Evolutionary conservation across 495 filamentous ascomycete genomes (phyloP).

Genomic region (Neurospora cerealis): DNA sequence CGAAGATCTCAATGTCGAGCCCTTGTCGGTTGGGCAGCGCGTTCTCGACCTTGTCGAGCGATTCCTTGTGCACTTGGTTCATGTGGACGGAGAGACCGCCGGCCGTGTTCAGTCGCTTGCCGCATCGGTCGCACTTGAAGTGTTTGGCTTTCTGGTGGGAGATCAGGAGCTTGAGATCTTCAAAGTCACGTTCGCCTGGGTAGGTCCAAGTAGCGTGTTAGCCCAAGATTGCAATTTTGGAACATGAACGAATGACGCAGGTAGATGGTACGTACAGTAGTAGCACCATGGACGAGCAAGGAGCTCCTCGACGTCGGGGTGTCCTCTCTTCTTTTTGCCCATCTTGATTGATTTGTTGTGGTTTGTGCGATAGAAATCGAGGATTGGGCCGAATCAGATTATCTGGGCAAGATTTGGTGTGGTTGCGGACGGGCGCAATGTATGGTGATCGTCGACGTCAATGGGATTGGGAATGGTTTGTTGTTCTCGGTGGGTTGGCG

Average conservation of each 20-base stretch:
- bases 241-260: not conserved
- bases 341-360: slow-evolving; percentile 30
- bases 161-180: slow-evolving; percentile 91
- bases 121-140: slow-evolving; percentile 90
- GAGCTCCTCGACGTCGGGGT: slow-evolving; percentile 79
- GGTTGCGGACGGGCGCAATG: not conserved
- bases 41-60: slow-evolving; percentile 76
- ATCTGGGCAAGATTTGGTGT: not conserved
- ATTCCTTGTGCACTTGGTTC: slow-evolving; percentile 97
- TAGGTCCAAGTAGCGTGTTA: slow-evolving; percentile 10
- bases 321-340: slow-evolving; percentile 78
- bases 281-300: slow-evolving; percentile 91
- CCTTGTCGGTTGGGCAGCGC: slow-evolving; percentile 73
- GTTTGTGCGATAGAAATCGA: not conserved
- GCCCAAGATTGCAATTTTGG: not conserved
- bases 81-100: slow-evolving; percentile 93
- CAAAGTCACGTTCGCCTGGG: slow-evolving; percentile 81
- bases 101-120: slow-evolving; percentile 81
- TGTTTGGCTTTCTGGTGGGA: slow-evolving; percentile 97
- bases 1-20: slow-evolving; percentile 91
- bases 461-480: not conserved
- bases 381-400: not conserved
- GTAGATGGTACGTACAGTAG: slow-evolving; percentile 53
- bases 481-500: not conserved
- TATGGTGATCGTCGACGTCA: not conserved